A percentile compares a stretch with the other conserved stretches of the same genome.
Conservation (phyloP, 1,284 basidiomycete genomes). For the Cutaneotrichosporon curvatum region DNA sequence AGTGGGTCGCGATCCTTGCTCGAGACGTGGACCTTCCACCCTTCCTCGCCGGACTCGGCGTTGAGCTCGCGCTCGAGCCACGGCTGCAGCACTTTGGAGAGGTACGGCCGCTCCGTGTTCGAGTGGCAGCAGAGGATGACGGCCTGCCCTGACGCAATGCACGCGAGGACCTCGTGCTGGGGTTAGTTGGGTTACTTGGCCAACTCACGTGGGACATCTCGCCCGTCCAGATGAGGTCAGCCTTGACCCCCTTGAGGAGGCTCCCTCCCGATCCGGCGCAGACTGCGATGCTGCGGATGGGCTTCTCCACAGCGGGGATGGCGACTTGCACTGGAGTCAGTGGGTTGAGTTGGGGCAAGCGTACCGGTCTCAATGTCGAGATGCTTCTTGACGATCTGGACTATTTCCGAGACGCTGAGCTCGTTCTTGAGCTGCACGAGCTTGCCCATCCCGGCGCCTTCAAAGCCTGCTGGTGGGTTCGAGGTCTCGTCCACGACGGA, state of each 20-base stretch:
- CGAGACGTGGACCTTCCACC: conserved; percentile 16
- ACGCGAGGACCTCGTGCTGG: conserved; percentile 75
- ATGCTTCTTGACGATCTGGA: conserved; percentile 61
- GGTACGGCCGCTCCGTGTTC: conserved; percentile 82
- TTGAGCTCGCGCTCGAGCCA: conserved; percentile 56
- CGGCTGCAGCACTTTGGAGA: conserved; percentile 56
- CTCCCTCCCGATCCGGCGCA: conserved; percentile 69
- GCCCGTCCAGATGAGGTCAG: conserved; percentile 82
- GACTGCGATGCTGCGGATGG: conserved; percentile 56
- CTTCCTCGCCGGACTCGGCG: conserved; percentile 15
- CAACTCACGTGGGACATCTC: conserved; percentile 75
- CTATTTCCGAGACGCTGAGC: conserved; percentile 52
- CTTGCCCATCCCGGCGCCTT: conserved; percentile 59
- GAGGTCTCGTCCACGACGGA: conserved; percentile 20
- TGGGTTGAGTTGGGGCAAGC: conserved; percentile 27
- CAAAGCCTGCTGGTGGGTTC: conserved; percentile 32
- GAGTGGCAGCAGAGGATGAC: conserved; percentile 80
- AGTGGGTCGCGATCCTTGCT: conserved; percentile 17
- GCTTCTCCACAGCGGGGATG: conserved; percentile 44
- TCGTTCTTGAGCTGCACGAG: conserved; percentile 53
- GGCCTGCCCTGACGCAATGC: conserved; percentile 62
- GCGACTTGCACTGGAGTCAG: conserved; percentile 66
- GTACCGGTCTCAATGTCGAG: conserved; percentile 60
- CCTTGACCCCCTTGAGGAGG: conserved; percentile 60
- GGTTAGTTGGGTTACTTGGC: conserved; percentile 2